Percentiles rank a stretch among this genome's conserved stretches.
phyloP scores from a whole-genome alignment of 768 basidiomycete species.

The Termitomyces sp. region DNA sequence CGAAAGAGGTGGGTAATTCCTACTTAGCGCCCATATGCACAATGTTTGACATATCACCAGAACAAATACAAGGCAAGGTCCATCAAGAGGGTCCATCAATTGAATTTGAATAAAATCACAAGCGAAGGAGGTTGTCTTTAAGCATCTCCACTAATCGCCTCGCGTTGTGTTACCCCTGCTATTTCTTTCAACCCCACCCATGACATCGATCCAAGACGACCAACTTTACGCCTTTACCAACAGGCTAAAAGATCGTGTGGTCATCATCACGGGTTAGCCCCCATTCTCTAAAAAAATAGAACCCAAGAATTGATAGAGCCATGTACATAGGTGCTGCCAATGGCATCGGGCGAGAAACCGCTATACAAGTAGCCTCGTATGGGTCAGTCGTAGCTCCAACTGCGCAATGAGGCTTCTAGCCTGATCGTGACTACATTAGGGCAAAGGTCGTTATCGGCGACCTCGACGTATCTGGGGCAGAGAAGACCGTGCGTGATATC shows the following conservation, averaged over 20 bases:
- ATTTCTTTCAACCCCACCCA: conserved; percentile 12
- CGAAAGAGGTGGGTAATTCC: no score
- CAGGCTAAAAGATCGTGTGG: conserved; percentile 41
- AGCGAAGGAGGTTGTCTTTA: neutral
- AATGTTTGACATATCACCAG: neutral
- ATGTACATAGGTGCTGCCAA: conserved; percentile 37
- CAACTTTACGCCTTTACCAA: conserved; percentile 35
- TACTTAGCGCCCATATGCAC: no score
- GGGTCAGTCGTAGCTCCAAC: conserved; percentile 30
- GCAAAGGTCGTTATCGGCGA: conserved; percentile 55
- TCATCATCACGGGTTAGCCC: conserved; percentile 45
- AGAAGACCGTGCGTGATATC: conserved; percentile 37
- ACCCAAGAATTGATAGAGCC: neutral
- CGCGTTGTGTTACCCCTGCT: neutral
- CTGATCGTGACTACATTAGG: conserved; percentile 21
- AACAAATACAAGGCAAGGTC: neutral
- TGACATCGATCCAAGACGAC: conserved; percentile 44
- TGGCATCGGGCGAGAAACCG: conserved; percentile 50
- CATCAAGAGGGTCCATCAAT: neutral
- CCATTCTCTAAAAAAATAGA: neutral
- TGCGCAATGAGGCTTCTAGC: neutral
- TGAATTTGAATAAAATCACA: conserved; percentile 3
- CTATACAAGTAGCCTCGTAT: conserved; percentile 44
- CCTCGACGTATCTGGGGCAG: conserved; percentile 33
- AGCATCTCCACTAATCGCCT: no score